Conservation (phyloP, 2,329 filamentous ascomycete genomes). For the Coniochaeta hoffmannii region DNA sequence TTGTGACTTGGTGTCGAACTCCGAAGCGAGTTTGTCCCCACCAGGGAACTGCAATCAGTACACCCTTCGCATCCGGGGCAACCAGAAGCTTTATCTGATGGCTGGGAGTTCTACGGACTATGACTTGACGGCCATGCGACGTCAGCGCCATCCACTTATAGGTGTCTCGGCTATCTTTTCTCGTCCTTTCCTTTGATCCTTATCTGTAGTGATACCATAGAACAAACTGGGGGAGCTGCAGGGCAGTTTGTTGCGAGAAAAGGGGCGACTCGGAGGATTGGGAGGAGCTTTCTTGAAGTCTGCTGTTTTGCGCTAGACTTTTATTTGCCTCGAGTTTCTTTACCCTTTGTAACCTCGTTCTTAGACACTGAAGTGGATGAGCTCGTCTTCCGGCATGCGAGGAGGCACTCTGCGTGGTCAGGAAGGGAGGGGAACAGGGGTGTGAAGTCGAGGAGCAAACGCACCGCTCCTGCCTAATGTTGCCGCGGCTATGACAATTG, state of each 20-base stretch:
- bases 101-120: slow-evolving; percentile 60
- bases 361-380: background rate
- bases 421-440: background rate
- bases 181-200: background rate
- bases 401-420: background rate
- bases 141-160: background rate
- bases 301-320: background rate
- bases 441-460: background rate
- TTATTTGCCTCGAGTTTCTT: background rate
- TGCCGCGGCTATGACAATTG: too few relatives aligned
- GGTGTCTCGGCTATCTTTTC: background rate
- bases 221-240: background rate
- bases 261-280: background rate
- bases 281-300: background rate
- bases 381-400: background rate
- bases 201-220: slow-evolving; percentile 4
- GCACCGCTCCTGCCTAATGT: background rate
- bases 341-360: background rate
- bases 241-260: background rate
- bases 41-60: slow-evolving; percentile 12
- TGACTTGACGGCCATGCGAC: slow-evolving; percentile 21
- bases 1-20: slow-evolving; percentile 75
- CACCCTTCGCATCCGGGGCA: background rate
- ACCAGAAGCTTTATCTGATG: slow-evolving; percentile 30
- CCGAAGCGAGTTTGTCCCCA: slow-evolving; percentile 50